Base-by-base conservation (phyloP, 306 rosid species). In the Vigna reflexopilosa region DNA sequence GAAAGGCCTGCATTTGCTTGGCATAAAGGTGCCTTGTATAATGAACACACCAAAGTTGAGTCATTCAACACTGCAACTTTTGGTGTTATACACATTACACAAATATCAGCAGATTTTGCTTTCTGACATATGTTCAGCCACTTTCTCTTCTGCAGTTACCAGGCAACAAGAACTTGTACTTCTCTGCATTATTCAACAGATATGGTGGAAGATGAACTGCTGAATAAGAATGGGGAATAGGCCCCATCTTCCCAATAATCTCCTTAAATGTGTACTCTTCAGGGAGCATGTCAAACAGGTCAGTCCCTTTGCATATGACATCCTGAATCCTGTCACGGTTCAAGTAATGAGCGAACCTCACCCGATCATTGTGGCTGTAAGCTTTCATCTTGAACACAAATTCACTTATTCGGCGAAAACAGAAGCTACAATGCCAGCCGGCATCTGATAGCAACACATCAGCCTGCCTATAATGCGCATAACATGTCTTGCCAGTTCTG, bases 391-490 rank as follows among this genome's bases (percentile, higher is more conserved):
- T 92, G 79, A 93, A 93, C 59, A 89, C 59, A 56, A 92, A 92
- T 11, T 92, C 92, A 1, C 85, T 88, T 82, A 92, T 85, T 42
- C 2, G 78, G 58, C 92, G 93, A 80, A 92, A 92, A 83, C 97
- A 92, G 72, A 92, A 92, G 89, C 97, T 92, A 55, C 97, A 92
- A 82, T 92, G 97, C 97, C 97, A 92, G 61, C 97, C 97, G 0
- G 93, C 82, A 86, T 92, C 97, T 0, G 97, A 51, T 62, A 92
- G 81, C 80, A 88, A 28, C 22, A 79, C 73, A 45, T 92, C 87
- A 0, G 92, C 73, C 72, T 87, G 97, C 68, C 96, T 84, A 61
- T 75, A 92, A 80, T 92, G 97, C 1, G 92, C 97, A 22, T 92
- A 92, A 34, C 79, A 78, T 56, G 96, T 91, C 75, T 87, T 90